Conservation (phyloP, 257 asterid species). For the Solanum piurae region DNA sequence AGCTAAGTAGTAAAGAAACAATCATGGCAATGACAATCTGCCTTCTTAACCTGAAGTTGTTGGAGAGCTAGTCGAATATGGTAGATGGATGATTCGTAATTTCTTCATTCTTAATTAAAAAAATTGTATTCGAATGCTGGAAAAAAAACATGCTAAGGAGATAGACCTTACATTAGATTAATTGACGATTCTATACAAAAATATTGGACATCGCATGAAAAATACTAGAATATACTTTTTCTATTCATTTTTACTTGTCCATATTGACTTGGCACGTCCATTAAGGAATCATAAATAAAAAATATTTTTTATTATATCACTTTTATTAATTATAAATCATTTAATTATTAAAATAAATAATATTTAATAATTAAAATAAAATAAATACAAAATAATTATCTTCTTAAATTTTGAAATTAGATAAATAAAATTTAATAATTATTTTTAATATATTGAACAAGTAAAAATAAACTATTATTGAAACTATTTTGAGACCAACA, state of each 20-base stretch:
- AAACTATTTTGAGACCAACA: not conserved
- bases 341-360: no score
- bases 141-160: not conserved
- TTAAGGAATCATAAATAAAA: no score
- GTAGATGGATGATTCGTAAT: not conserved
- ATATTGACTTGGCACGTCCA: not conserved
- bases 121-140: rapidly evolving
- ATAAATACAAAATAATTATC: no score
- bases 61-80: not conserved
- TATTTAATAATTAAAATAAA: no score
- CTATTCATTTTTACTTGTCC: not conserved
- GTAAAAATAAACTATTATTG: not conserved
- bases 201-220: no score
- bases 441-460: not conserved
- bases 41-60: not conserved
- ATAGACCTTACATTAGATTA: rapidly evolving
- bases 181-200: no score
- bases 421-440: not conserved
- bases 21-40: not conserved
- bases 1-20: not conserved
- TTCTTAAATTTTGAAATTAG: no score
- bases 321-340: no score
- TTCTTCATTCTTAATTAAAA: not conserved
- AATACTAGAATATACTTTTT: not conserved
- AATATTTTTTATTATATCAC: not conserved